Evolutionary conservation across 2,329 filamentous ascomycete genomes (phyloP).

Genomic region (Chaetomiaceae sp.): DNA sequence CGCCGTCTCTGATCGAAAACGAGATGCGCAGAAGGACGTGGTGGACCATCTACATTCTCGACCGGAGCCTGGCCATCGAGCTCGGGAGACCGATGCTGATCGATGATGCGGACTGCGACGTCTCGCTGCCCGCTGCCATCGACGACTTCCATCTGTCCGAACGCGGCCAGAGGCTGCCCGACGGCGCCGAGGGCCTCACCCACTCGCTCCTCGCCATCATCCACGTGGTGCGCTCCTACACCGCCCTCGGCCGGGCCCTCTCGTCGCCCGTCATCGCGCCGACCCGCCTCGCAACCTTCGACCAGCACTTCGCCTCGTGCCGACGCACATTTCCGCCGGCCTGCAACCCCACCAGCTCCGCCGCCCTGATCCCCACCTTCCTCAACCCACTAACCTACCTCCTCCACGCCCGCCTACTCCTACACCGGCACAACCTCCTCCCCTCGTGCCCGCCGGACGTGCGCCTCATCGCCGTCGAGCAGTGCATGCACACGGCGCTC

Average conservation of each 20-base stretch:
- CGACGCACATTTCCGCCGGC: conserved; percentile 68
- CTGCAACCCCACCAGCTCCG: conserved; percentile 61
- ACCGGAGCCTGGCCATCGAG: conserved; percentile 74
- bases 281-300: conserved; percentile 68
- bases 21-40: conserved; percentile 85
- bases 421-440: conserved; percentile 84
- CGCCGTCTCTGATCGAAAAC: conserved; percentile 67
- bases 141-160: conserved; percentile 72
- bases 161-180: conserved; percentile 47
- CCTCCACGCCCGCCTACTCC: conserved; percentile 73
- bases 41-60: conserved; percentile 91
- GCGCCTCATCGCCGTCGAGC: conserved; percentile 65
- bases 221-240: conserved; percentile 72
- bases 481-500: conserved; percentile 66
- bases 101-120: conserved; percentile 82
- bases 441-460: conserved; percentile 61
- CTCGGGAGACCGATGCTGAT: conserved; percentile 76
- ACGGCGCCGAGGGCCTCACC: conserved; percentile 49
- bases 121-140: conserved; percentile 68
- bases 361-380: conserved; percentile 65
- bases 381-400: conserved; percentile 72
- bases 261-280: conserved; percentile 60
- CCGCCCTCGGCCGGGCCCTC: conserved; percentile 65
- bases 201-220: conserved; percentile 73
- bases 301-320: conserved; percentile 72